Evolutionary conservation across 176 grass and related monocot genomes (phyloP), one percentile per base, ranked within the genome.

Genomic region (Cenchrus americanus): DNA sequence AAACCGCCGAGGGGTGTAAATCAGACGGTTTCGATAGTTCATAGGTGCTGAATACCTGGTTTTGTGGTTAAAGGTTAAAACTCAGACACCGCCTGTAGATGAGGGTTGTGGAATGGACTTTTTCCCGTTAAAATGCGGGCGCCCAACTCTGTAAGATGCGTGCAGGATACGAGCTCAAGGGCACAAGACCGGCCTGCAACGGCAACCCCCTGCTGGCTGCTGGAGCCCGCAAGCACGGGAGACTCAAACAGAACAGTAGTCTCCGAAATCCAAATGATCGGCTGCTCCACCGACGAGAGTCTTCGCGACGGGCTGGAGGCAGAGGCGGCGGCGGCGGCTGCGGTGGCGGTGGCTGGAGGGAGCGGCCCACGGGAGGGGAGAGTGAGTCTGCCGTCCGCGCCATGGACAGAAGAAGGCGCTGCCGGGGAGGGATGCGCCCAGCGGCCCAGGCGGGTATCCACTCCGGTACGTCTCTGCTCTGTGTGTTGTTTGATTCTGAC

Each of bases 401-500:
- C 27, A 67, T 10, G 19, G 48, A 63, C 27, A 51, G 61, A 30
- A 51, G 61, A 30, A 54, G 12, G 78, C 63, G 14, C 14, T 48
- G 7, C 27, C 5, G 9, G 15, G 63, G 12, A 5, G 22, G 72
- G 42, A 84, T 15, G 51, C 13, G 52, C 23, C 10, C 27, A 30
- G 27, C 27, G 27, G 27, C 27, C 27, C 13, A 48, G 50, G 41
- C 53, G 21, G 70, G 71, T 30, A 62, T 30, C 43, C 50, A 27
- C 22, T 59, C 15, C 2, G 82, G 76, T 80, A 84, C 48, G 52
- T 75, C 44, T 85, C 14, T 70, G 62, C 14, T 69, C 66, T 69
- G 26, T 70, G 27, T 8, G 18, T 53, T 44, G 5, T 55, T 80
- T 22, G 6, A 57, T 17, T 80, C 60, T 23, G 24, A 84, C 22